Conservation (phyloP, 2,329 filamentous ascomycete species). For the Aspergillus jensenii region DNA sequence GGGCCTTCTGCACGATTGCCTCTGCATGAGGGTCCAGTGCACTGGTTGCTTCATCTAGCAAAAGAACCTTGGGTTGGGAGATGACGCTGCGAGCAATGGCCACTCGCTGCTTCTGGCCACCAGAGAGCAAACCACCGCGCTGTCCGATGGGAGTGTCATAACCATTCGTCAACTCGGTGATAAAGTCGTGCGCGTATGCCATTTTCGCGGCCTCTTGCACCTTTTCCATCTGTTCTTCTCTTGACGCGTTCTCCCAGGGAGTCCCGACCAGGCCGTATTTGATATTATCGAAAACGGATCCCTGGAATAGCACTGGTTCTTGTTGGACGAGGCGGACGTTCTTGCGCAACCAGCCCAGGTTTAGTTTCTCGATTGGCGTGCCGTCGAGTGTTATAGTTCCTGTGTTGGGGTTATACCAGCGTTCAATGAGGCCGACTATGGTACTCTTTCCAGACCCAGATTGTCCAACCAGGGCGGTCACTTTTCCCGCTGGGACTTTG, state of each 20-base stretch:
- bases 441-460: slow-evolving; percentile 95
- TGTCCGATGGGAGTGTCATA: slow-evolving; percentile 97
- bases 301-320: slow-evolving; percentile 86
- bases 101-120: slow-evolving; percentile 95
- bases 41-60: slow-evolving; percentile 93
- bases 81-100: slow-evolving; percentile 90
- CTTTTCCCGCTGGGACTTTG: slow-evolving; percentile 81
- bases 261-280: slow-evolving; percentile 87
- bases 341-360: slow-evolving; percentile 85
- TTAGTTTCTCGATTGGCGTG: slow-evolving; percentile 74
- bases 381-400: slow-evolving; percentile 83
- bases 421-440: slow-evolving; percentile 86
- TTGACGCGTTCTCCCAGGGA: slow-evolving; percentile 64
- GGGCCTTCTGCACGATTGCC: slow-evolving; percentile 89
- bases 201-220: slow-evolving; percentile 81
- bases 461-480: slow-evolving; percentile 87
- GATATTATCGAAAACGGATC: slow-evolving; percentile 87
- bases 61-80: slow-evolving; percentile 83
- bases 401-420: slow-evolving; percentile 86
- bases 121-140: slow-evolving; percentile 85
- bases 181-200: slow-evolving; percentile 93
- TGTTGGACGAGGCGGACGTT: slow-evolving; percentile 92
- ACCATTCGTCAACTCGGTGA: slow-evolving; percentile 75
- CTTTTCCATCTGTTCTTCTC: slow-evolving; percentile 67
- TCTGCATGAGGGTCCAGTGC: slow-evolving; percentile 96